Base-by-base conservation (phyloP, 805 yeast genomes). In the Starmerella scarabaei region DNA sequence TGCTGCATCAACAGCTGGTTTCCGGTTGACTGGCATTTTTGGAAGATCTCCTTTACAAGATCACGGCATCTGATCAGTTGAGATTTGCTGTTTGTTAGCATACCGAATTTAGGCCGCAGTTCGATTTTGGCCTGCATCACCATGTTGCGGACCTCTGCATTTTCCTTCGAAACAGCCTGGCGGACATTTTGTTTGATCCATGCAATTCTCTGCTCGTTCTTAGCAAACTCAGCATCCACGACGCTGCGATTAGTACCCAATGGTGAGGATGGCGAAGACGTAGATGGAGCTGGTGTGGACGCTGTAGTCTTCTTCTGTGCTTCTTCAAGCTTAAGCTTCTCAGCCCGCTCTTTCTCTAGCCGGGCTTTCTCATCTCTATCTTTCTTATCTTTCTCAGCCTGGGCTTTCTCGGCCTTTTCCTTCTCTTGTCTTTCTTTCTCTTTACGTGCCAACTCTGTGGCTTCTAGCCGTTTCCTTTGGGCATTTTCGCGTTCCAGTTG, bases 71-170 rank as follows among this genome's bases (percentile, higher is more conserved):
- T 58, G 1, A 57, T 54, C 32, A 85, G 63, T 54, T 91, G 94
- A 2, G 58, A 34, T 38, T 55, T 60, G 38, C 85, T 75, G 53
- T 75, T 77, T 1, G 95, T 84, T 44, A 91, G 65, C 61, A 91
- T 97, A 11, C 98, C 97, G 49, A 91, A 75, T 55, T 79, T 80
- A 5, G 95, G 91, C 54, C 83, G 83, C 49, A 91, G 73, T 52
- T 77, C 75, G 36, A 95, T 66, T 54, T 78, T 79, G 40, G 75
- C 68, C n/a, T 69, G 67, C 16, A 70, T 67, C 27, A 76, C 67
- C n/a, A 58, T 55, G 35, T 69, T 72, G 50, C 77, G 77, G 28
- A 71, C 53, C 23, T 64, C 70, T 11, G 7, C 8, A 21, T 71
- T 68, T 49, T 77, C 66, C n/a, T 59, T 56, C 29, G 67, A 62